Percentiles rank a stretch among this genome's conserved stretches.
Evolutionary conservation across 352 stramenopile genomes (phyloP).

Genomic region (Pythium dissotocum): DNA sequence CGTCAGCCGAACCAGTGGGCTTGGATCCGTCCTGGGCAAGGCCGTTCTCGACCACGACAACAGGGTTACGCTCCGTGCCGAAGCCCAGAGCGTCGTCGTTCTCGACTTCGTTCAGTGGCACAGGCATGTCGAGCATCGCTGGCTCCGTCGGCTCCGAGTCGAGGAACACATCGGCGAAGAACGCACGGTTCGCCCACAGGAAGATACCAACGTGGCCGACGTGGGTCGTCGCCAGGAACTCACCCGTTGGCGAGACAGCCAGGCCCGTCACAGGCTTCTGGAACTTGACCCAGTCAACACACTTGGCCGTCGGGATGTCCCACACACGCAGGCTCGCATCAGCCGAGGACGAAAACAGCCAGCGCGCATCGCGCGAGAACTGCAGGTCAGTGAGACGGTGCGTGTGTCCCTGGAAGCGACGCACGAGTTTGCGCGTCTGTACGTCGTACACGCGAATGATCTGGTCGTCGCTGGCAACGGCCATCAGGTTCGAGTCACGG

Average conservation of each 20-base stretch:
- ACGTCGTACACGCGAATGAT: conserved; percentile 88
- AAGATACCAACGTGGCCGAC: conserved; percentile 90
- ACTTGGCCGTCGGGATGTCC: conserved; percentile 95
- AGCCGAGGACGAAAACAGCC: conserved; percentile 82
- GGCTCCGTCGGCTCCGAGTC: conserved; percentile 73
- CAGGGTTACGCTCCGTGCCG: conserved; percentile 54
- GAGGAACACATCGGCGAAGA: conserved; percentile 91
- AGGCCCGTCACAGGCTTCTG: conserved; percentile 90
- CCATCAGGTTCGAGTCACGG: conserved; percentile 87
- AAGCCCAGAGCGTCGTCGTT: conserved; percentile 62
- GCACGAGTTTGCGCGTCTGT: conserved; percentile 82
- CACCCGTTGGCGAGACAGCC: conserved; percentile 92
- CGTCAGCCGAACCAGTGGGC: conserved; percentile 10
- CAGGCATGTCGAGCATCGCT: conserved; percentile 91
- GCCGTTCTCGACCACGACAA: conserved; percentile 28
- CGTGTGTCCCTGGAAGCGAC: conserved; percentile 82
- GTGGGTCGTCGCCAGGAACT: conserved; percentile 96
- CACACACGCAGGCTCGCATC: conserved; percentile 92
- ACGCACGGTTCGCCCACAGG: conserved; percentile 94
- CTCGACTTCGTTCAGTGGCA: conserved; percentile 84
- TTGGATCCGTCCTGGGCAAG: conserved; percentile 9
- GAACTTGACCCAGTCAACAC: conserved; percentile 95
- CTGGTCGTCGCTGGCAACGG: conserved; percentile 87
- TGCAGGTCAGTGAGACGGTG: conserved; percentile 88
- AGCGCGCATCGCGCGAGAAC: conserved; percentile 89